A percentile compares a stretch with the other conserved stretches of the same genome.
phyloP scores from a whole-genome alignment of 441 rosid species.

The Lepidium campestre region DNA sequence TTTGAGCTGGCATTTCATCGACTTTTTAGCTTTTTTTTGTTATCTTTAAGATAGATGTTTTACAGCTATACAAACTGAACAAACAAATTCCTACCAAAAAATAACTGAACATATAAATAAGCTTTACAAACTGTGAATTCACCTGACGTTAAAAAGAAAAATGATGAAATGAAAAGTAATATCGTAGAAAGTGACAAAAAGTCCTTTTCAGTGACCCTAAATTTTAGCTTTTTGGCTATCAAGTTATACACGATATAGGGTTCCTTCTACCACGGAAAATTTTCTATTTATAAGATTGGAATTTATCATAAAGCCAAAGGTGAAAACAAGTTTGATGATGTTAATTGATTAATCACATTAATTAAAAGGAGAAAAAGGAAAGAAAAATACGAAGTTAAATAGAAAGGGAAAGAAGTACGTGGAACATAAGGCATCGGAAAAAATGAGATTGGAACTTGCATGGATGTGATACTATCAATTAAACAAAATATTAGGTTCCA shows the following conservation, averaged over 20 bases:
- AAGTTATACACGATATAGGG: constrained; percentile 19
- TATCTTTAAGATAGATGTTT: neutral
- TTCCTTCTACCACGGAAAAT: constrained; percentile 21
- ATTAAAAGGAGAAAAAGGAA: neutral
- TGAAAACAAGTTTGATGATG: constrained; percentile 4
- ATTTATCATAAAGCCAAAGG: constrained; percentile 9
- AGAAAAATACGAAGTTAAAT: neutral
- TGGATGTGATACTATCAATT: constrained; percentile 25
- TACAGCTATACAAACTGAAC: neutral
- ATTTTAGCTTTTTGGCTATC: neutral
- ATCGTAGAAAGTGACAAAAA: constrained; percentile 4
- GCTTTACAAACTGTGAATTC: neutral
- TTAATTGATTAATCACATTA: neutral
- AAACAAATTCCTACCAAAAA: too few relatives aligned
- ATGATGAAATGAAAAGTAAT: neutral
- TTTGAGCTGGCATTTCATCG: neutral
- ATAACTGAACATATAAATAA: neutral
- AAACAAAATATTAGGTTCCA: constrained; percentile 27
- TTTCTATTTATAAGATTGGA: constrained; percentile 1
- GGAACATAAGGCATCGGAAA: constrained; percentile 17
- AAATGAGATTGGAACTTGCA: constrained; percentile 19
- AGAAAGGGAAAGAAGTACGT: constrained; percentile 26
- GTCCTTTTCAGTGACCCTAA: constrained; percentile 6
- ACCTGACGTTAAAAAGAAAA: neutral
- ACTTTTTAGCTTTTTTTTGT: neutral